These are phyloP conservation scores for Moniliophthora roreri DNA, from an alignment of 1,284 basidiomycete species.

Conservation along the genomic window DNA sequence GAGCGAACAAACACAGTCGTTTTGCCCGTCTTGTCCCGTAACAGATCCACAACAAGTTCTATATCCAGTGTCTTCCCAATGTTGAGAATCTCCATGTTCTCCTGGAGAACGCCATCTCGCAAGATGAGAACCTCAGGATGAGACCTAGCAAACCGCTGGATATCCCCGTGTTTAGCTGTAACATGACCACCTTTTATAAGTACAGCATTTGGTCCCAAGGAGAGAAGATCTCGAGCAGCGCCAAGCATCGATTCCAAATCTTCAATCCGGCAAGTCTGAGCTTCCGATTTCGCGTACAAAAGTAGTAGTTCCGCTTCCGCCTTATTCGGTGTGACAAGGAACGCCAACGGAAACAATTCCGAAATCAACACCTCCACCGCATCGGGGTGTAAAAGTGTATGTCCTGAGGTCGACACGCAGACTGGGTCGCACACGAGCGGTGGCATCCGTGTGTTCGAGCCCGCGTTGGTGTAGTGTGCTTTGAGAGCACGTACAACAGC, in stretches of 20 bases:
- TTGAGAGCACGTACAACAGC: constrained; percentile 47
- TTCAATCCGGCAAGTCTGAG: constrained; percentile 43
- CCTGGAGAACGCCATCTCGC: constrained; percentile 42
- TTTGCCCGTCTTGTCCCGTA: constrained; percentile 43
- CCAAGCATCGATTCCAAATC: constrained; percentile 63
- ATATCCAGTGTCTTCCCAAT: constrained; percentile 20
- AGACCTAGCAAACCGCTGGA: constrained; percentile 30
- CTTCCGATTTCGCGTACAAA: constrained; percentile 29
- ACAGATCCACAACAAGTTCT: constrained; percentile 74
- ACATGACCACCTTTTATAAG: constrained; percentile 92
- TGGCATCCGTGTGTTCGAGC: constrained; percentile 28
- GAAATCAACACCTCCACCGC: constrained; percentile 63
- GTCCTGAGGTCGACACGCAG: constrained; percentile 91
- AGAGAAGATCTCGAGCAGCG: constrained; percentile 56
- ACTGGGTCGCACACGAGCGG: constrained; percentile 86
- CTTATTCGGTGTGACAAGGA: constrained; percentile 87
- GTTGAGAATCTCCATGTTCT: constrained; percentile 65
- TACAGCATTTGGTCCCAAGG: constrained; percentile 56
- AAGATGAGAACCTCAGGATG: constrained; percentile 36
- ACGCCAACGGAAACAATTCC: constrained; percentile 72
- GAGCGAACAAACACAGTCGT: constrained; percentile 65
- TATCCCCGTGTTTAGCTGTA: constrained; percentile 42
- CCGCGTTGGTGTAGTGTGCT: constrained; percentile 29
- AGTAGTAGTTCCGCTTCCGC: constrained; percentile 78
- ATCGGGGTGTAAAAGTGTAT: constrained; percentile 69